These are phyloP conservation scores for Crithidia bombi DNA, from an alignment of 208 protist genomes.

Conservation along the genomic window DNA sequence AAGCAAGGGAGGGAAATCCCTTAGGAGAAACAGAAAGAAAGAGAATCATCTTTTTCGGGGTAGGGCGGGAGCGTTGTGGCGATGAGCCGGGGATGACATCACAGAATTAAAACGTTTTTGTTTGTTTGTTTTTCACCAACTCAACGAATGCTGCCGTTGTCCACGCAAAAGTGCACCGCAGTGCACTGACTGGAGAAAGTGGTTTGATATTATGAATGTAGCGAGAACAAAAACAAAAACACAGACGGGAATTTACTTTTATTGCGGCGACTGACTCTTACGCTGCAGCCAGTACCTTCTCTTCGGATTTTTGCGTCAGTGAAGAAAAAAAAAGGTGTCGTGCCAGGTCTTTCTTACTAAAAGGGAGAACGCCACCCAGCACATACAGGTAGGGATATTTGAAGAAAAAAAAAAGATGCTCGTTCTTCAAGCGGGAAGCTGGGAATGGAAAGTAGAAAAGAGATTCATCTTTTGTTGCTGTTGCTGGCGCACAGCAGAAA, in stretches of 20 bases:
- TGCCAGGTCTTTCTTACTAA: too few species aligned
- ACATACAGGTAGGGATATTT: too few species aligned
- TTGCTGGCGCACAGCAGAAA: background rate
- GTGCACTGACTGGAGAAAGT: background rate
- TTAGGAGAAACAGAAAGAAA: conserved; percentile 1
- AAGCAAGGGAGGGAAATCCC: background rate
- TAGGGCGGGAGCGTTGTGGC: background rate
- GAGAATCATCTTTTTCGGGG: background rate
- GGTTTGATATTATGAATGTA: background rate
- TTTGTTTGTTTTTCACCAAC: background rate
- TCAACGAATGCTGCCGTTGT: background rate
- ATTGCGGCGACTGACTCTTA: too few species aligned
- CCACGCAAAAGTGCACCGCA: conserved; percentile 2
- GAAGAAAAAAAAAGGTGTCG: background rate
- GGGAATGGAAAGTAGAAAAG: too few species aligned
- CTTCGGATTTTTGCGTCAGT: too few species aligned
- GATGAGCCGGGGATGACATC: background rate
- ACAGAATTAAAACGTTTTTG: background rate
- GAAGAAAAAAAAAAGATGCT: too few species aligned
- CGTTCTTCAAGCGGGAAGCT: too few species aligned
- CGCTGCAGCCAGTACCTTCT: too few species aligned
- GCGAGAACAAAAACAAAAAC: background rate
- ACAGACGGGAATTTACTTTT: conserved; percentile 1
- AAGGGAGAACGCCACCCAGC: too few species aligned
- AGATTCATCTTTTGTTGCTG: background rate